Percentiles rank a stretch among this genome's conserved stretches.
phyloP scores from a whole-genome alignment of 2,329 filamentous ascomycete genomes.

The Seiridium unicorne region DNA sequence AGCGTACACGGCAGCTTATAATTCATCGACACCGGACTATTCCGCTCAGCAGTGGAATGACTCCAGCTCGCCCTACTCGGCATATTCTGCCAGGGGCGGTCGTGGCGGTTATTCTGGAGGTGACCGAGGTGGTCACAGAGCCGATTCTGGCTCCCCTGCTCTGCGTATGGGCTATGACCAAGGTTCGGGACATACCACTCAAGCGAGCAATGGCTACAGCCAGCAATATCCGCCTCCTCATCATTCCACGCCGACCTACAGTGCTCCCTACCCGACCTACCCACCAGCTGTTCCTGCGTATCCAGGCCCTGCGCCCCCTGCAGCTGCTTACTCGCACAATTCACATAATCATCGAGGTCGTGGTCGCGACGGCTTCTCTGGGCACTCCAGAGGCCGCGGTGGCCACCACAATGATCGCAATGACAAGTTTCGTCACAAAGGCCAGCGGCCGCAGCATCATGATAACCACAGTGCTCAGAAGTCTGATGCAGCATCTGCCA shows the following conservation, averaged over 20 bases:
- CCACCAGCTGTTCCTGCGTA: constrained; percentile 35
- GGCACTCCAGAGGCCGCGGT: constrained; percentile 32
- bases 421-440: constrained; percentile 37
- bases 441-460: constrained; percentile 28
- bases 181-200: constrained; percentile 22
- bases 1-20: constrained; percentile 39
- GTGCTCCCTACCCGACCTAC: constrained; percentile 33
- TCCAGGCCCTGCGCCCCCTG: constrained; percentile 15
- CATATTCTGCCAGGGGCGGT: constrained; percentile 31
- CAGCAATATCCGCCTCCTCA: constrained; percentile 41
- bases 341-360: constrained; percentile 37
- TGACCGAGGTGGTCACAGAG: constrained; percentile 40
- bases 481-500: constrained; percentile 50
- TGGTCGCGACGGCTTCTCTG: constrained; percentile 34
- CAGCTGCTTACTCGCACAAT: constrained; percentile 20
- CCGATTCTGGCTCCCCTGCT: constrained; percentile 14
- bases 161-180: constrained; percentile 31
- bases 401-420: constrained; percentile 37
- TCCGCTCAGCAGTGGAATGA: constrained; percentile 41
- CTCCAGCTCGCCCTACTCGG: constrained; percentile 26
- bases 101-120: constrained; percentile 39
- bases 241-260: constrained; percentile 32
- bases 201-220: constrained; percentile 33
- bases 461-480: constrained; percentile 43
- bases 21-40: constrained; percentile 35